Percentiles rank a stretch among this genome's conserved stretches.
These are phyloP conservation scores for Nevesoporus exiguus DNA, from an alignment of 768 basidiomycete genomes.

Conservation along the genomic window DNA sequence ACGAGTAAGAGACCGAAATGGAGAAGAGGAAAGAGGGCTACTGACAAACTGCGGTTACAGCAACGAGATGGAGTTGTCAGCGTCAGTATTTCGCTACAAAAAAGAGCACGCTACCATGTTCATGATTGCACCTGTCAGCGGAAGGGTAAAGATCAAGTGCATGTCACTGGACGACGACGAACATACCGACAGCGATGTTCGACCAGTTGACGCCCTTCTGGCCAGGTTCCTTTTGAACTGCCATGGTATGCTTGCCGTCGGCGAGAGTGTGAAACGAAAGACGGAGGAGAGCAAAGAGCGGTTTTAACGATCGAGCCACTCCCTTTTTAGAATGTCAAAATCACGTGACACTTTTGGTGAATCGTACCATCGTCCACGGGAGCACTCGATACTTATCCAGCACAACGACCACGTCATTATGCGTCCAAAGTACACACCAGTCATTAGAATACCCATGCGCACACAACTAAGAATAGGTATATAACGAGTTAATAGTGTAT, in stretches of 20 bases:
- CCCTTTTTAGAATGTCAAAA: not conserved
- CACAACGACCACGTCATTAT: constrained; percentile 6
- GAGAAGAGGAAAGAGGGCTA: constrained; percentile 4
- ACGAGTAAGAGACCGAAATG: constrained; percentile 12
- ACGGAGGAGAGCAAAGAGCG: not conserved
- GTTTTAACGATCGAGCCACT: not conserved
- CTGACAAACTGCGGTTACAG: constrained; percentile 43
- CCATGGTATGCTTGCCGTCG: constrained; percentile 49
- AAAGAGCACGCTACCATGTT: constrained; percentile 76
- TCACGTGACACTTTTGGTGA: constrained; percentile 3
- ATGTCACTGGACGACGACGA: constrained; percentile 15
- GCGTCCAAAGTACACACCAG: constrained; percentile 20
- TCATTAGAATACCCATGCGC: constrained; percentile 21
- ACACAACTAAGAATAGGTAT: constrained; percentile 29
- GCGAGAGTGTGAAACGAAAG: constrained; percentile 7
- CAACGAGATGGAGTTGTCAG: constrained; percentile 3
- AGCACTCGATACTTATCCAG: not conserved
- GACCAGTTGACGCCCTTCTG: constrained; percentile 93
- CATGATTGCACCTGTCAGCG: constrained; percentile 82
- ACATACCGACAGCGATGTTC: constrained; percentile 90
- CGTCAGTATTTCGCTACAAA: constrained; percentile 20
- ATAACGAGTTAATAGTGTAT: constrained; percentile 26
- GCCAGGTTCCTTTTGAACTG: constrained; percentile 80
- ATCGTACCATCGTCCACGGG: not conserved
- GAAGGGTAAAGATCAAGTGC: constrained; percentile 16